A percentile compares a stretch with the other conserved stretches of the same genome.
These are phyloP conservation scores for Epichloe elymi DNA, from an alignment of 2,329 filamentous ascomycete species.

Conservation along the genomic window DNA sequence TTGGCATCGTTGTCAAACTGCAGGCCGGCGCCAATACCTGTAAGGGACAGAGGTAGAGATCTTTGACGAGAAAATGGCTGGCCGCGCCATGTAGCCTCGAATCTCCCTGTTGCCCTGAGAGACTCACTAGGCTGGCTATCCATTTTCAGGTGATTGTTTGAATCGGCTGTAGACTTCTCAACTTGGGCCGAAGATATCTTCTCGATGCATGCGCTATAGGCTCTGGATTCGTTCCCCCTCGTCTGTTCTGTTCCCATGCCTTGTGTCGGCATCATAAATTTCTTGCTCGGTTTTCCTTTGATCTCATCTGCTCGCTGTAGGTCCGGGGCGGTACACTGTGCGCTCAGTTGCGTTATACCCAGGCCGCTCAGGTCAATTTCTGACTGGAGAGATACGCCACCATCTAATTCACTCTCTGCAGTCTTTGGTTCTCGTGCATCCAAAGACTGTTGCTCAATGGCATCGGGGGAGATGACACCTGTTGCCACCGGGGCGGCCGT, in stretches of 20 bases:
- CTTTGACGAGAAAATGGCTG: neutral
- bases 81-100: neutral
- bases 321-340: neutral
- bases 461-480: neutral
- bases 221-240: neutral
- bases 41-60: constrained; percentile 9
- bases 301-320: neutral
- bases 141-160: neutral
- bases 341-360: neutral
- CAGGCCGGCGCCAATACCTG: constrained; percentile 14
- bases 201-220: neutral
- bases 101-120: neutral
- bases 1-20: constrained; percentile 10
- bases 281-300: neutral
- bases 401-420: constrained; percentile 1
- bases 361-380: neutral
- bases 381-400: constrained; percentile 2
- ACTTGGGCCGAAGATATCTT: neutral
- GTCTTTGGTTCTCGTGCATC: neutral
- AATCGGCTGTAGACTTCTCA: neutral
- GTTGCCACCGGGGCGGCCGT: neutral
- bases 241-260: neutral
- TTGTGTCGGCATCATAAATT: neutral
- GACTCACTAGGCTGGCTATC: neutral
- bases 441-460: no score